Percentiles rank a stretch among this genome's conserved stretches.
Evolutionary conservation across 345 rosid species (phyloP).

Genomic region (Pelargonium nanum): DNA sequence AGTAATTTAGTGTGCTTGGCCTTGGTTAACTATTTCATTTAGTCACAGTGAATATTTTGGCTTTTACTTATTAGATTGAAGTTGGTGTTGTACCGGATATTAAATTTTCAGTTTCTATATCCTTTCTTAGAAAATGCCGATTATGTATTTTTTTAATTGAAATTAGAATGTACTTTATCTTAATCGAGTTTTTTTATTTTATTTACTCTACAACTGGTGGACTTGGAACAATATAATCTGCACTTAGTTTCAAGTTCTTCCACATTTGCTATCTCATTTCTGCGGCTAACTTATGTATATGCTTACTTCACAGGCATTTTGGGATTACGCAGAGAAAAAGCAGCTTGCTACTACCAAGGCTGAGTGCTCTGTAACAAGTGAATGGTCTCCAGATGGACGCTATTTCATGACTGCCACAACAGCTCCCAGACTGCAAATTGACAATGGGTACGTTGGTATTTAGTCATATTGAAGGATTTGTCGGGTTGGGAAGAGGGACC

Average conservation of each 20-base stretch:
- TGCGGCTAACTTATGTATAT: not conserved
- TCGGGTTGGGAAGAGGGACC: not conserved
- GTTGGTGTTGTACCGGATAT: not conserved
- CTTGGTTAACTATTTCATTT: not conserved
- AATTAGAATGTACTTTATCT: too few relatives aligned
- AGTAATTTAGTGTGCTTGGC: not conserved
- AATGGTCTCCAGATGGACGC: conserved; percentile 89
- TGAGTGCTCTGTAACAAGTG: conserved; percentile 79
- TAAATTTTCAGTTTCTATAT: not conserved
- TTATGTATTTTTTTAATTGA: not conserved
- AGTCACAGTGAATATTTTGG: not conserved
- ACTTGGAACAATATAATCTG: not conserved
- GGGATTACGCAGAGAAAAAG: conserved; percentile 65
- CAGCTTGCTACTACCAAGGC: conserved; percentile 71
- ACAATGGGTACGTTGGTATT: conserved; percentile 64
- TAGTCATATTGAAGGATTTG: conserved; percentile 4
- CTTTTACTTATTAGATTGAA: not conserved
- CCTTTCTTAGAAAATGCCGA: not conserved
- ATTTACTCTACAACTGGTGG: not conserved
- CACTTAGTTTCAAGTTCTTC: not conserved
- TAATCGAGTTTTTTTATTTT: too few relatives aligned
- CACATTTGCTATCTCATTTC: not conserved
- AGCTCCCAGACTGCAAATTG: conserved; percentile 88
- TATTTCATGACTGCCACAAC: conserved; percentile 95
- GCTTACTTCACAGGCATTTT: conserved; percentile 51